Evolutionary conservation across 352 stramenopile species (phyloP).

Genomic region (Proteromonas lacertae): DNA sequence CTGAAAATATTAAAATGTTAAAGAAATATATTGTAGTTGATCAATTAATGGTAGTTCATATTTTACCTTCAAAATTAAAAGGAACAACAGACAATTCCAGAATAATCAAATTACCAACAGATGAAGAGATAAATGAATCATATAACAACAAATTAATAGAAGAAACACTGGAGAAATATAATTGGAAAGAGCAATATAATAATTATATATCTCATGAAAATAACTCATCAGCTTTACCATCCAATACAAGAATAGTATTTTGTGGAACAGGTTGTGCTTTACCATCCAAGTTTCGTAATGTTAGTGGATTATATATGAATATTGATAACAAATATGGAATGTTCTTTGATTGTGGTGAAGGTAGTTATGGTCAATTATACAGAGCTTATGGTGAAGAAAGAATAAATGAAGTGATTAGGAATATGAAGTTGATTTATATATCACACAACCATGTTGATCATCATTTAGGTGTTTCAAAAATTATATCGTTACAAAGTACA

Average conservation of each 20-base stretch:
- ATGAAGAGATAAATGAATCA: too few species aligned
- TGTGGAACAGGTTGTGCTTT: conserved; percentile 77
- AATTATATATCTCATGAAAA: too few species aligned
- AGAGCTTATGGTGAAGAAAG: conserved; percentile 5
- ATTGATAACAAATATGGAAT: conserved; percentile 16
- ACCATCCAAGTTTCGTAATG: conserved; percentile 88
- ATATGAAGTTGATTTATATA: conserved; percentile 16
- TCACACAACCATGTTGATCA: conserved; percentile 14
- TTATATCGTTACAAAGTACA: conserved; percentile 49
- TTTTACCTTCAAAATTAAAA: too few species aligned
- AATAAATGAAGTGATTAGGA: conserved; percentile 11
- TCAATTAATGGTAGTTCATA: too few species aligned
- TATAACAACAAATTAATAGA: too few species aligned
- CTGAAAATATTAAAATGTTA: too few species aligned
- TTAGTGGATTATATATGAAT: conserved; percentile 63
- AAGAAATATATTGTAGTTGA: too few species aligned
- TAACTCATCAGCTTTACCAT: too few species aligned
- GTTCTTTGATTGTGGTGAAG: conserved; percentile 3
- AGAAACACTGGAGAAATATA: too few species aligned
- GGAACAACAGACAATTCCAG: too few species aligned
- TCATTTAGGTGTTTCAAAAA: conserved; percentile 17
- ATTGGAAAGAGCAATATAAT: too few species aligned
- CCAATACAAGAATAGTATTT: conserved; percentile 17
- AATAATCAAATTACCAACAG: too few species aligned
- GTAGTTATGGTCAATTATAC: conserved; percentile 2